Base-by-base conservation (phyloP, 306 rosid species). In the Quercus berberidifolia region DNA sequence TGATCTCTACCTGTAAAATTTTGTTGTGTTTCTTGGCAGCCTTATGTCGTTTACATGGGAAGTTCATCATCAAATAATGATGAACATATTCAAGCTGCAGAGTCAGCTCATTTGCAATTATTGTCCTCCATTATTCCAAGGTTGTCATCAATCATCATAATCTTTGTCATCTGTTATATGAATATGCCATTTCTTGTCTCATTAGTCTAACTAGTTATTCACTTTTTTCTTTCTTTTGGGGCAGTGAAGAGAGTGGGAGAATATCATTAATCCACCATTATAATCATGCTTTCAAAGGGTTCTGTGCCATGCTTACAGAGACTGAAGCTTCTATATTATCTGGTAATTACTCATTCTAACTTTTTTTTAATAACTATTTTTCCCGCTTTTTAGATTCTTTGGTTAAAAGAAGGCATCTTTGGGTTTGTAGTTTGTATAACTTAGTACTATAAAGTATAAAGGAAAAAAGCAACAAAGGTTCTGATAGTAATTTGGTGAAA, bases 41-140 rank as follows among this genome's bases (percentile, higher is more conserved):
- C 81, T 78, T 92, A 91, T 83, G 90, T 95, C 38, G 91, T 95
- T 80, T 95, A 92, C 67, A 89, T 95, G 99, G 97, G 99, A 86
- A 86, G 84, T 76, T 83, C 97, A 65, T 23, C 85, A 78, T 84
- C 89, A 83, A 80, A 83, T 65, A 83, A 68, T 74, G 74, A 51
- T 79, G 86, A 25, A 71, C 87, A 86, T 59, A 58, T 49, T 23
- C 82, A 80, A 84, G 26, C 80, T 74, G 77, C 85, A 55, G 91
- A 92, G 76, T 83, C 91, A 46, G 71, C 70, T 79, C 88, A 89
- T 78, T 30, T 87, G 35, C 90, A 91, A 72, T 76, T 94, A 55
- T 38, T 94, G 62, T 90, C 99, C 46, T 85, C 97, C 76, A 65
- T 86, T 33, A 71, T 84, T 64, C 89, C 91, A 71, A 90, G 90